Evolutionary conservation across 805 yeast genomes (phyloP), one percentile per base, ranked within the genome.

Genomic region (Saccharomycopsis oosterbeekiorum): DNA sequence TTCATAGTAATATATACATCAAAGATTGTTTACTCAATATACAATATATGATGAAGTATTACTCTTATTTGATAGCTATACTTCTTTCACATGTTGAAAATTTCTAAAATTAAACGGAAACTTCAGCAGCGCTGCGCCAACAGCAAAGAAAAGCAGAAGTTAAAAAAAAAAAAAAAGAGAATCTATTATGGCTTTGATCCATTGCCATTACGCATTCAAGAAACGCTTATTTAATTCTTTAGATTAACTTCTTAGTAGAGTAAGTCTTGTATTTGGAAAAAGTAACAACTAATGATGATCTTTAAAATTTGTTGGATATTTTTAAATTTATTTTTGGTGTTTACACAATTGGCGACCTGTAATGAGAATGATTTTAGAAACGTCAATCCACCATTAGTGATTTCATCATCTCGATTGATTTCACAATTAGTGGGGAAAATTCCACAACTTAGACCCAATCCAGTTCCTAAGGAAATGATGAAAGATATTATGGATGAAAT

Each of bases 401-500:
- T 64, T 10, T 60, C 65, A 1, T 64, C 66, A 24, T 51, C 65
- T 5, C 50, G 60, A 47, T 47, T 64, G 15, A 42, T 62, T 24
- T 47, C 56, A n/a, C 60, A 63, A 9, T 17, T 62, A 2, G 26
- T 58, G 6, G 36, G 42, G n/a, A 57, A 43, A 24, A 51, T 64
- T 15, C 62, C 56, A n/a, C 17, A 50, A 29, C 58, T 61, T 1
- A 59, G 43, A 41, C 63, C 64, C 5, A 64, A 64, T 39, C 66
- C 66, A 12, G 58, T 40, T 55, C 72, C 77, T 2, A 34, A 57
- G 1, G 71, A 67, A 1, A 63, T 72, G 4, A 69, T 75, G 19
- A 64, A 66, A 5, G 68, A 67, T 19, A 68, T 77, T 2, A 66
- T 74, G 3, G 65, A 66, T 19, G 70, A 74, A 37, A 41, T 76